Conservation (phyloP, 176 grass and related monocot species). For the Bothriochloa decipiens region DNA sequence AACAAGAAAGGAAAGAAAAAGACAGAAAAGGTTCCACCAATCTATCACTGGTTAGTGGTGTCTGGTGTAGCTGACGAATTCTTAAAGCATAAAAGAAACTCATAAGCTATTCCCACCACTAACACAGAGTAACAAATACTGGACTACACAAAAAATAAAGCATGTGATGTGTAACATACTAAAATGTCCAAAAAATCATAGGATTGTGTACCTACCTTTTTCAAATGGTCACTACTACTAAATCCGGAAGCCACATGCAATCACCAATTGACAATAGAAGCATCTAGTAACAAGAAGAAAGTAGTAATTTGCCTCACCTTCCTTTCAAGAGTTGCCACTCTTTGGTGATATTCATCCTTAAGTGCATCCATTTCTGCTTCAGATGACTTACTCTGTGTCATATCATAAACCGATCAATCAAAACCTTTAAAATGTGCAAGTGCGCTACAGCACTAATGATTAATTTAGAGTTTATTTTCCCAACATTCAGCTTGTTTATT, state of each 20-base stretch:
- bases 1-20: background rate
- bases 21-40: background rate
- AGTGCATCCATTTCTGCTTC: slow-evolving; percentile 84
- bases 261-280: background rate
- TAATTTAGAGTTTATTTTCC: background rate
- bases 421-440: slow-evolving; percentile 25
- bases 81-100: slow-evolving; percentile 27
- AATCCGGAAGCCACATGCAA: slow-evolving; percentile 5
- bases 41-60: background rate
- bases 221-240: background rate
- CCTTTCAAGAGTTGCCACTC: slow-evolving; percentile 97
- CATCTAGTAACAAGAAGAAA: background rate
- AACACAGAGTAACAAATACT: slow-evolving; percentile 19
- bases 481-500: slow-evolving; percentile 24
- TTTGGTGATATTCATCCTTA: slow-evolving; percentile 95
- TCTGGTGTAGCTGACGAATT: background rate
- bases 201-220: background rate
- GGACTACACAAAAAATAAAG: background rate
- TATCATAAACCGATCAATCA: slow-evolving; percentile 31
- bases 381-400: slow-evolving; percentile 69
- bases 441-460: background rate
- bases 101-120: background rate
- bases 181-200: slow-evolving; percentile 4
- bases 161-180: background rate
- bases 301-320: slow-evolving; percentile 59